A percentile compares a stretch with the other conserved stretches of the same genome.
Evolutionary conservation across 345 rosid species (phyloP).

Genomic region (Ricinus communis): DNA sequence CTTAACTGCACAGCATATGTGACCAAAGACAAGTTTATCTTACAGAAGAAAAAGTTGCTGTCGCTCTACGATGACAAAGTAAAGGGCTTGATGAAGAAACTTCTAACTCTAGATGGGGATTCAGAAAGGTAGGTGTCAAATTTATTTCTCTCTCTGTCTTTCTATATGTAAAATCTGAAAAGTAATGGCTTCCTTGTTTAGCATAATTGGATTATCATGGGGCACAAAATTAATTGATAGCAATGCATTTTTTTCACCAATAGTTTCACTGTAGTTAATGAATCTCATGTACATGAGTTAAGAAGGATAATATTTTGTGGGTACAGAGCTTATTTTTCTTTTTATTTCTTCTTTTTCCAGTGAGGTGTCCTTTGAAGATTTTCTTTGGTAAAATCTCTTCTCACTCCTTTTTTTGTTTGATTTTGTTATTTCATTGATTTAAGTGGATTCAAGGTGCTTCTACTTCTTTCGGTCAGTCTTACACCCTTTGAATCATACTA

Average conservation of each 20-base stretch:
- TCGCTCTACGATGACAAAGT: constrained; percentile 66
- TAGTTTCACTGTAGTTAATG: background rate
- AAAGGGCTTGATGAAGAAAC: constrained; percentile 68
- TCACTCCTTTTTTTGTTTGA: background rate
- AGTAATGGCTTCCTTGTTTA: background rate
- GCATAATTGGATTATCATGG: background rate
- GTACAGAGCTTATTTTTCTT: constrained; percentile 1
- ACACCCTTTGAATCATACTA: constrained; percentile 30
- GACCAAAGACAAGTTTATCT: constrained; percentile 27
- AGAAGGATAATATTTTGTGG: background rate
- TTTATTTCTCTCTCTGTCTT: background rate
- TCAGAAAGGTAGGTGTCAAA: constrained; percentile 47
- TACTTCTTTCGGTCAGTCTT: constrained; percentile 16
- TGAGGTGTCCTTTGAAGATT: constrained; percentile 69
- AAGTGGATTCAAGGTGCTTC: constrained; percentile 4
- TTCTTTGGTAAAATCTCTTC: constrained; percentile 65
- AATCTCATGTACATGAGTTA: background rate
- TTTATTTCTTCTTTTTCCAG: constrained; percentile 45
- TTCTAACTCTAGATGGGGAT: constrained; percentile 66
- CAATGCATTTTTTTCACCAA: background rate
- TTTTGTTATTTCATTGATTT: background rate
- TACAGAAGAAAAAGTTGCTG: constrained; percentile 66
- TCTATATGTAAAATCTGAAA: too few relatives aligned
- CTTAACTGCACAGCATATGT: constrained; percentile 15
- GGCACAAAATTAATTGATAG: background rate